These are phyloP conservation scores for Cystofilobasidium capitatum DNA, from an alignment of 768 basidiomycete species.

Conservation along the genomic window DNA sequence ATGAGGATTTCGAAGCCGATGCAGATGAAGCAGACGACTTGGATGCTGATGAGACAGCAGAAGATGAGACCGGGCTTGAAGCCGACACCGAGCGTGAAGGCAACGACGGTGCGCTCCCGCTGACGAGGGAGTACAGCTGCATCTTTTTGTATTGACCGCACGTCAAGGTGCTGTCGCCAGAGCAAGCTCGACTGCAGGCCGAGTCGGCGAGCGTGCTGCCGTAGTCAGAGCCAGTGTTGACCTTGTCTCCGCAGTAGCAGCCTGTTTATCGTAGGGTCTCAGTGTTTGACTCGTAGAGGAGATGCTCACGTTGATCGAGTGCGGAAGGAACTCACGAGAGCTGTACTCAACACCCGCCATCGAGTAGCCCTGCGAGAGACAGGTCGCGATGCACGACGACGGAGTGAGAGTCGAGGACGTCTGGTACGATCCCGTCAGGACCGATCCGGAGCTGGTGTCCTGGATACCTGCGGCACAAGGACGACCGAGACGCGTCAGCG, in stretches of 20 bases:
- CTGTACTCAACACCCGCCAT: not conserved
- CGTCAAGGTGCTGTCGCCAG: not conserved
- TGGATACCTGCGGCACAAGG: no score
- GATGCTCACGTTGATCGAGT: not conserved
- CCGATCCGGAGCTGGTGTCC: no score
- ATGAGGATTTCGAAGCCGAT: not conserved
- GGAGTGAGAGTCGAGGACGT: no score
- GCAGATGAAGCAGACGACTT: not conserved
- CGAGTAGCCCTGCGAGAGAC: not conserved
- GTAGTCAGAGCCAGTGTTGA: not conserved
- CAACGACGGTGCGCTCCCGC: not conserved
- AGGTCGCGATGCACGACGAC: not conserved
- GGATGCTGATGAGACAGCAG: not conserved
- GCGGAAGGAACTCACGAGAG: not conserved
- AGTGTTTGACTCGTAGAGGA: no score
- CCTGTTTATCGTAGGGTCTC: not conserved
- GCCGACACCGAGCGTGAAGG: not conserved
- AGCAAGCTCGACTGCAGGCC: not conserved
- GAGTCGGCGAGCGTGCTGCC: not conserved
- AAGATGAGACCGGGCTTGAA: not conserved
- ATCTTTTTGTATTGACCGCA: not conserved
- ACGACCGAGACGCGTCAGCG: no score
- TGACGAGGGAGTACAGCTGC: not conserved
- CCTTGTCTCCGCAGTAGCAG: not conserved
- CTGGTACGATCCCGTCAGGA: no score